Evolutionary conservation across 2,329 filamentous ascomycete genomes (phyloP).

Genomic region (Alternaria sp.): DNA sequence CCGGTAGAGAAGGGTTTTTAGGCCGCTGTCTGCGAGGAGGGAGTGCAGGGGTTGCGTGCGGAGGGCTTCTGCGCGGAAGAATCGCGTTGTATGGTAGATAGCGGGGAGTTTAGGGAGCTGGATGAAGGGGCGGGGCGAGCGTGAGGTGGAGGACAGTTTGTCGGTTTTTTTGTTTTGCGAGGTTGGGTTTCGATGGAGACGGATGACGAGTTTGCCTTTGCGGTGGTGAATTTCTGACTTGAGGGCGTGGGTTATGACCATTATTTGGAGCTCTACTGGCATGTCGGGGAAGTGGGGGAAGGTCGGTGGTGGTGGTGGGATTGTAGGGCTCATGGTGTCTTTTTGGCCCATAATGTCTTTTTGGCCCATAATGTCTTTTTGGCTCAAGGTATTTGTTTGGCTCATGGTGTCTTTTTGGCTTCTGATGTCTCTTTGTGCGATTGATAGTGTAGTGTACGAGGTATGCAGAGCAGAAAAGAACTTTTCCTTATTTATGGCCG

Average conservation of each 20-base stretch:
- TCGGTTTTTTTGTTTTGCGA: not conserved
- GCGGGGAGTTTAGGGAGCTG: not conserved
- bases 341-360: not conserved
- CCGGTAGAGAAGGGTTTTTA: not conserved
- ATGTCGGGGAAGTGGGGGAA: not conserved
- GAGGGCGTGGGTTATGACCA: not conserved
- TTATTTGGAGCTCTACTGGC: not conserved
- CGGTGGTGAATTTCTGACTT: not conserved
- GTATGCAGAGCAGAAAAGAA: not conserved
- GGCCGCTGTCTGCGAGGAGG: fast-evolving
- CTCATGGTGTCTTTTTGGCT: not conserved
- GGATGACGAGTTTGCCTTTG: not conserved
- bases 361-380: not conserved
- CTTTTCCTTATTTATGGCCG: not conserved
- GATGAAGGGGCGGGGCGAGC: not conserved
- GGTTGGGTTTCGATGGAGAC: not conserved
- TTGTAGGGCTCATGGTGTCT: not conserved
- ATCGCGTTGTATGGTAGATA: not conserved
- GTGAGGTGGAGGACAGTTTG: fast-evolving
- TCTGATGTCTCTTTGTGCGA: too few relatives aligned
- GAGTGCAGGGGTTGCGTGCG: not conserved
- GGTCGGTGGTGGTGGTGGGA: not conserved
- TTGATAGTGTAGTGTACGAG: not conserved
- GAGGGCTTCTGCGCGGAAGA: not conserved
- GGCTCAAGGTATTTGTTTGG: not conserved